Percentiles rank a stretch among this genome's conserved stretches.
Evolutionary conservation across 2,329 filamentous ascomycete genomes (phyloP).

Genomic region (Aureobasidium namibiae): DNA sequence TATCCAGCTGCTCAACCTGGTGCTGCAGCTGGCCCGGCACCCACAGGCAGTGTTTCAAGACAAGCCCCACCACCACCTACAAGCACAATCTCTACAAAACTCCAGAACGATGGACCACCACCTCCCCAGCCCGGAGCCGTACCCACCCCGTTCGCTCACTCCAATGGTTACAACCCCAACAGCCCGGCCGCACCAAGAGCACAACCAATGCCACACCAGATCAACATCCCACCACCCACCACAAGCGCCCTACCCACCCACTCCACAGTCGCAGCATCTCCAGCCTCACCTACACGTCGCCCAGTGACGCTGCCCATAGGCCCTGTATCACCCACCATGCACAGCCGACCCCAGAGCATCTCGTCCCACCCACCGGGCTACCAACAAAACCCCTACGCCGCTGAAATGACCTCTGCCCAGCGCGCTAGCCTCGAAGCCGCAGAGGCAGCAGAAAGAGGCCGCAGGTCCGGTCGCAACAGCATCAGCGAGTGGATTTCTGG

Average conservation of each 20-base stretch:
- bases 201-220: slow-evolving; percentile 29
- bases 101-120: slow-evolving; percentile 26
- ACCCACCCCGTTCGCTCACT: slow-evolving; percentile 21
- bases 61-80: slow-evolving; percentile 20
- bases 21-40: slow-evolving; percentile 22
- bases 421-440: slow-evolving; percentile 25
- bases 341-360: slow-evolving; percentile 18
- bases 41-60: slow-evolving; percentile 21
- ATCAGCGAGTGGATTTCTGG: slow-evolving; percentile 15
- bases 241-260: slow-evolving; percentile 31
- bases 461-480: slow-evolving; percentile 12
- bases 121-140: slow-evolving; percentile 36
- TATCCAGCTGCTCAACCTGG: slow-evolving; percentile 27
- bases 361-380: slow-evolving; percentile 40
- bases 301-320: slow-evolving; percentile 32
- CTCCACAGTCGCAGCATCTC: slow-evolving; percentile 25
- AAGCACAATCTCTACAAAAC: slow-evolving; percentile 17
- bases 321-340: slow-evolving; percentile 21
- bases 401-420: slow-evolving; percentile 30
- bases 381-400: slow-evolving; percentile 37
- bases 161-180: slow-evolving; percentile 20
- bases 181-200: slow-evolving; percentile 33
- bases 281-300: slow-evolving; percentile 19
- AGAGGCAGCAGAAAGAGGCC: slow-evolving; percentile 16
- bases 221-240: slow-evolving; percentile 31